A percentile compares a stretch with the other conserved stretches of the same genome.
Conservation (phyloP, 2,329 filamentous ascomycete species). For the Didymella exigua region DNA sequence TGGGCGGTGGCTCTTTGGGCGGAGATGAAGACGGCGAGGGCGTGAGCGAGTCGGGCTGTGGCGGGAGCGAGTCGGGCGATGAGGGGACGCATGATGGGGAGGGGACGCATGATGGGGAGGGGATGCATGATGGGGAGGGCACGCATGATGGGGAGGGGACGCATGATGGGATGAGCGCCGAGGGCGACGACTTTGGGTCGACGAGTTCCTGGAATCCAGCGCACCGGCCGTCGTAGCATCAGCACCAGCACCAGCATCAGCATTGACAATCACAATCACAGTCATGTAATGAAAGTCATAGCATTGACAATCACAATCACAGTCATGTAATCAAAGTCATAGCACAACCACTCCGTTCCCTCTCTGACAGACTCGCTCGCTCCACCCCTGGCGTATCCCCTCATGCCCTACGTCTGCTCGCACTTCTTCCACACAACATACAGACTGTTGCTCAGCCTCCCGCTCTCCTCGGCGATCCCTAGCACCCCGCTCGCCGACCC, state of each 20-base stretch:
- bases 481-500: conserved; percentile 32
- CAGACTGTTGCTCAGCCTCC: conserved; percentile 32
- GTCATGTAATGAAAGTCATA: too few relatives aligned
- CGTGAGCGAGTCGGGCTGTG: conserved; percentile 28
- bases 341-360: too few relatives aligned
- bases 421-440: conserved; percentile 45
- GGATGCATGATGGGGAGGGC: too few relatives aligned
- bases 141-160: neutral
- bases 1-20: neutral
- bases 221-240: neutral
- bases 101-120: too few relatives aligned
- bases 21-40: conserved; percentile 4
- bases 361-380: too few relatives aligned
- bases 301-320: too few relatives aligned
- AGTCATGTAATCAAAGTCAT: too few relatives aligned
- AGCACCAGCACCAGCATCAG: too few relatives aligned
- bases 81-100: too few relatives aligned
- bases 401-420: conserved; percentile 20
- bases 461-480: conserved; percentile 33
- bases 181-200: conserved; percentile 1
- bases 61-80: neutral
- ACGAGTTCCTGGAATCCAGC: conserved; percentile 8
- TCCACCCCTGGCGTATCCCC: too few relatives aligned
- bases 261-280: too few relatives aligned
- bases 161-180: neutral